phyloP scores from a whole-genome alignment of 441 rosid species.

The Manihot esculenta region DNA sequence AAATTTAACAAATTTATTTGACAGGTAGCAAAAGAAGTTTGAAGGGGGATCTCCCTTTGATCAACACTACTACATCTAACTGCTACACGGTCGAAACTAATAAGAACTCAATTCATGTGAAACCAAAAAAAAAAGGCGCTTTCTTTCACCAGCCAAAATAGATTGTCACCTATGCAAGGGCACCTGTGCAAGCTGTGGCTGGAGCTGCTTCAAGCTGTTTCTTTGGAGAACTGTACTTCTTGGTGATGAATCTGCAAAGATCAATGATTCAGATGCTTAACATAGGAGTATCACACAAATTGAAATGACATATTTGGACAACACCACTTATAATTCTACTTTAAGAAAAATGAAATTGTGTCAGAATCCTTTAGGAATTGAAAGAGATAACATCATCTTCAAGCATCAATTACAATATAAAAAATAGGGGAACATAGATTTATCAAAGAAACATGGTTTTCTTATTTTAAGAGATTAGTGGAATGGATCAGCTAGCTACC shows the following conservation, averaged over 20 bases:
- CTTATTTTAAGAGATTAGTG: neutral
- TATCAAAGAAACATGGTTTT: neutral
- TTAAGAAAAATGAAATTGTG: neutral
- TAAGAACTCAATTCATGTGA: neutral
- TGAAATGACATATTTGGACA: constrained; percentile 2
- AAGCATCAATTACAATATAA: neutral
- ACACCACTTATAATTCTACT: neutral
- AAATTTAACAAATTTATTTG: constrained; percentile 25
- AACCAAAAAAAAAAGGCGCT: neutral
- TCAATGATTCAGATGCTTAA: neutral
- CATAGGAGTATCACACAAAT: neutral
- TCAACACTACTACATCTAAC: constrained; percentile 20
- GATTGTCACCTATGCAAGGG: constrained; percentile 49
- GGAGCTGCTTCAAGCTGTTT: constrained; percentile 63
- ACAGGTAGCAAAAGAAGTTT: constrained; percentile 3
- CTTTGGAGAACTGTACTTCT: constrained; percentile 74
- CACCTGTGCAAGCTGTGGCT: constrained; percentile 68
- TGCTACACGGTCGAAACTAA: constrained; percentile 23
- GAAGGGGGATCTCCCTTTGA: constrained; percentile 10
- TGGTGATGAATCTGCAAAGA: constrained; percentile 74
- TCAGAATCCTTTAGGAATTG: neutral
- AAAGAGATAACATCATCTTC: neutral
- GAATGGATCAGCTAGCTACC: constrained; percentile 42
- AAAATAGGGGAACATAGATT: neutral
- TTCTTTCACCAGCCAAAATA: constrained; percentile 4